phyloP scores from a whole-genome alignment of 2,329 filamentous ascomycete species.

The Aspergillus sp. region DNA sequence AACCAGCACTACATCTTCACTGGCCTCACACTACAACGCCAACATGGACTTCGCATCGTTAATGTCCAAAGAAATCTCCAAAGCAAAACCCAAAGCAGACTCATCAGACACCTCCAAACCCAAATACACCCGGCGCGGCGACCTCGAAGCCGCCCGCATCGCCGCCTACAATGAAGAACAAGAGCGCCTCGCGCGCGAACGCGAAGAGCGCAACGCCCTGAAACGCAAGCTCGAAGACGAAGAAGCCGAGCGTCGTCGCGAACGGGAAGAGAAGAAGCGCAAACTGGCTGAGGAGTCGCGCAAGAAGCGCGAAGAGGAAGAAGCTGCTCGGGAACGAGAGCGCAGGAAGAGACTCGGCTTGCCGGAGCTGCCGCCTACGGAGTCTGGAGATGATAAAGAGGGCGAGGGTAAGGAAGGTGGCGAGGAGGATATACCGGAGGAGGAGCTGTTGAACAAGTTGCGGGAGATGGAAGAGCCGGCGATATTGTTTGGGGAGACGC shows the following conservation, averaged over 20 bases:
- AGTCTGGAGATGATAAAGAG: conserved; percentile 19
- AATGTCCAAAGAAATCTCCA: conserved; percentile 90
- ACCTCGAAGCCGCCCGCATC: conserved; percentile 79
- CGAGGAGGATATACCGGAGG: conserved; percentile 64
- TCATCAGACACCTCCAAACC: conserved; percentile 46
- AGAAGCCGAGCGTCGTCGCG: conserved; percentile 66
- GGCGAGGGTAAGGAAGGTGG: conserved; percentile 36
- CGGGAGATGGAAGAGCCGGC: conserved; percentile 72
- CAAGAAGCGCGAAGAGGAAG: conserved; percentile 68
- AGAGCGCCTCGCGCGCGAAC: conserved; percentile 69
- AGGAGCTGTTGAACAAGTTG: conserved; percentile 68
- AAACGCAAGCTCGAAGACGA: conserved; percentile 93
- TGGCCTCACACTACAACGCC: conserved; percentile 25
- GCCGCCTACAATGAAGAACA: conserved; percentile 82
- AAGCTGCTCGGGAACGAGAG: conserved; percentile 69
- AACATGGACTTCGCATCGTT: conserved; percentile 93
- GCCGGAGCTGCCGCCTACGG: conserved; percentile 63
- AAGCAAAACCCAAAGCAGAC: conserved; percentile 58
- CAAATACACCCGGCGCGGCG: conserved; percentile 83
- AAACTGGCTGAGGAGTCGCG: conserved; percentile 79
- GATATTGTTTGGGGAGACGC: conserved; percentile 77
- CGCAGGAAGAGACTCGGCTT: conserved; percentile 77
- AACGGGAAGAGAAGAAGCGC: conserved; percentile 78
- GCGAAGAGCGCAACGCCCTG: conserved; percentile 66
- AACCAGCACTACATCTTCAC: not conserved